Percentiles rank a stretch among this genome's conserved stretches.
Evolutionary conservation across 164 flowering plant genomes (phyloP).

Genomic region (Umbellularia californica): DNA sequence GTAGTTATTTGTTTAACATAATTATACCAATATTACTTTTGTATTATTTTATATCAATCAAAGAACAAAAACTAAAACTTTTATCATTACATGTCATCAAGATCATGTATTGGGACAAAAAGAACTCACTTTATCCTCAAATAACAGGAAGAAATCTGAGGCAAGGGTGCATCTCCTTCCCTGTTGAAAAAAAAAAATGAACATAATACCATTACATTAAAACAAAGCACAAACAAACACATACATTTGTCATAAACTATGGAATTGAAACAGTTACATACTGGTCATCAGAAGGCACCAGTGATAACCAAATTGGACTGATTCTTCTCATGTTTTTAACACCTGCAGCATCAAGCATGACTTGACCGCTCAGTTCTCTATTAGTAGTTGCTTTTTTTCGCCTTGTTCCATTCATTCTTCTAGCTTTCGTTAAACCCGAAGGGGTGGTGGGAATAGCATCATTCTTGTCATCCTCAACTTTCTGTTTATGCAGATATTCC

Average conservation of each 20-base stretch:
- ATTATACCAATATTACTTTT: no score
- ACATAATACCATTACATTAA: slow-evolving; percentile 10
- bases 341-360: slow-evolving; percentile 44
- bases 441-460: slow-evolving; percentile 16
- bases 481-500: slow-evolving; percentile 39
- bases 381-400: slow-evolving; percentile 40
- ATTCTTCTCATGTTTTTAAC: slow-evolving; percentile 37
- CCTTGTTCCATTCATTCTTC: slow-evolving; percentile 41
- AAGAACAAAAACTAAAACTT: not conserved
- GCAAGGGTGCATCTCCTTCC: slow-evolving; percentile 51
- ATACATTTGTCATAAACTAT: not conserved
- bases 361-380: slow-evolving; percentile 30
- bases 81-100: not conserved
- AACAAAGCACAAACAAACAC: not conserved
- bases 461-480: slow-evolving; percentile 42
- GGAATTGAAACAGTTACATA: slow-evolving; percentile 31
- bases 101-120: not conserved
- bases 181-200: slow-evolving; percentile 36
- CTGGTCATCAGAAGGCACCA: slow-evolving; percentile 78
- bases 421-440: slow-evolving; percentile 46
- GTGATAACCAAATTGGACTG: slow-evolving; percentile 81
- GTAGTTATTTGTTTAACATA: no score
- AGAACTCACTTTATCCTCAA: slow-evolving; percentile 61
- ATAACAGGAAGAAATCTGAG: slow-evolving; percentile 48
- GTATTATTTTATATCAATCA: not conserved